These are phyloP conservation scores for Dictyostelium citrinum DNA, from an alignment of 78 protist species.

Conservation along the genomic window DNA sequence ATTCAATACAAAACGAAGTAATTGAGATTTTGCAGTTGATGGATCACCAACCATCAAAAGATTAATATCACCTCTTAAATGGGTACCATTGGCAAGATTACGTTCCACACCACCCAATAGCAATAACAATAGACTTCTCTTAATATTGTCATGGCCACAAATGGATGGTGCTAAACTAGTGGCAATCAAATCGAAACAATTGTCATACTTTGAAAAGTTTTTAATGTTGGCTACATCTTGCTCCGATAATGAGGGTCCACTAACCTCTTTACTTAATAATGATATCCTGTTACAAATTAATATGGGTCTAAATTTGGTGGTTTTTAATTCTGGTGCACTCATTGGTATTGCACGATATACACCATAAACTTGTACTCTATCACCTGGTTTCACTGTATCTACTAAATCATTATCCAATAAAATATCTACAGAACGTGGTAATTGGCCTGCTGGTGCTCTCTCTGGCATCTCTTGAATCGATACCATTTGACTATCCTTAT, in stretches of 20 bases:
- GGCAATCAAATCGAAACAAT: slow-evolving; percentile 81
- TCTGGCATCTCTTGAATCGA: slow-evolving; percentile 99
- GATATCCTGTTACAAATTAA: slow-evolving; percentile 88
- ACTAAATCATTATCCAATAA: slow-evolving; percentile 95
- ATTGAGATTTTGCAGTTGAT: slow-evolving; percentile 99
- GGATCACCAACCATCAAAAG: slow-evolving; percentile 99
- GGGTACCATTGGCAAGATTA: slow-evolving; percentile 91
- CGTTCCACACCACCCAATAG: slow-evolving; percentile 98
- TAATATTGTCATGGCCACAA: slow-evolving; percentile 94
- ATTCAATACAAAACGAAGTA: slow-evolving; percentile 94
- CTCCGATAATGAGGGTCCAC: slow-evolving; percentile 31
- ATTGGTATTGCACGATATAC: slow-evolving; percentile 82
- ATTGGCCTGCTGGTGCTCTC: slow-evolving; percentile 98
- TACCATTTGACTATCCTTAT: slow-evolving; percentile 92
- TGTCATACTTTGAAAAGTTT: neutral
- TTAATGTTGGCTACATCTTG: slow-evolving; percentile 75
- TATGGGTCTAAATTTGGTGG: slow-evolving; percentile 77
- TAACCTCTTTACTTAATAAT: neutral
- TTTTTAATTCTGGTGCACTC: neutral
- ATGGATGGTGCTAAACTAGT: slow-evolving; percentile 98
- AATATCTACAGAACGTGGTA: slow-evolving; percentile 96
- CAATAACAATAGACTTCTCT: slow-evolving; percentile 93
- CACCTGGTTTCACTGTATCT: slow-evolving; percentile 97
- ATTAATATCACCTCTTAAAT: slow-evolving; percentile 97
- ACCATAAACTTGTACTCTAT: slow-evolving; percentile 93